Evolutionary conservation across 345 rosid genomes (phyloP).

Genomic region (Brassica incana): DNA sequence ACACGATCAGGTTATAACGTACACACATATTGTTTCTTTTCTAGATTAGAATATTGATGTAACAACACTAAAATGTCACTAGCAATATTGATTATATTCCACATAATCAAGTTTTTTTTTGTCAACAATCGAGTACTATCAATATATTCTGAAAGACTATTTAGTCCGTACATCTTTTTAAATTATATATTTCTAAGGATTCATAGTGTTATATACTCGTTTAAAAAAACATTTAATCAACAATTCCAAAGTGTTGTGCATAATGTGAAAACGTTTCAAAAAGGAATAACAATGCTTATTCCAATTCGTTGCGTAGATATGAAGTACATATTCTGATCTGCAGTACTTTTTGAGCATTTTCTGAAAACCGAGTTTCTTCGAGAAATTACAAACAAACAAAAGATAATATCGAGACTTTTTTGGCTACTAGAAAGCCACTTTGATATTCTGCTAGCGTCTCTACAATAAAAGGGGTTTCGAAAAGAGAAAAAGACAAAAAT

Average conservation of each 20-base stretch:
- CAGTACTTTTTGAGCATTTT: neutral
- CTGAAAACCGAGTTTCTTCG: neutral
- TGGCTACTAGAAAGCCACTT: neutral
- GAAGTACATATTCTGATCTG: neutral
- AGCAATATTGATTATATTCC: conserved; percentile 31
- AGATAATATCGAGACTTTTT: neutral
- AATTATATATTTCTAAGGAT: neutral
- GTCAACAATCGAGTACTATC: neutral
- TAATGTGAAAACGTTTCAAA: neutral
- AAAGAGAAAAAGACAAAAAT: neutral
- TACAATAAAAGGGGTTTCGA: conserved; percentile 6
- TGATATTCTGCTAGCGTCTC: conserved; percentile 5
- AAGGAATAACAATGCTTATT: neutral
- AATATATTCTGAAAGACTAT: neutral
- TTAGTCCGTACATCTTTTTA: conserved; percentile 9
- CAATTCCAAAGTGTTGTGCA: neutral
- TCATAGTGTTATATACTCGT: neutral
- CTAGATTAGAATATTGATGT: conserved; percentile 36
- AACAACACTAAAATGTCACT: conserved; percentile 25
- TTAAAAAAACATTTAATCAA: neutral
- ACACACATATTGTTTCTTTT: conserved; percentile 36
- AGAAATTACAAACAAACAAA: neutral
- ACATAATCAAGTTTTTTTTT: conserved; percentile 1
- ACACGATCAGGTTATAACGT: conserved; percentile 15
- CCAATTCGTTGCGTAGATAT: neutral